phyloP scores from a whole-genome alignment of 2,329 filamentous ascomycete species.

The Fusarium vanettenii region DNA sequence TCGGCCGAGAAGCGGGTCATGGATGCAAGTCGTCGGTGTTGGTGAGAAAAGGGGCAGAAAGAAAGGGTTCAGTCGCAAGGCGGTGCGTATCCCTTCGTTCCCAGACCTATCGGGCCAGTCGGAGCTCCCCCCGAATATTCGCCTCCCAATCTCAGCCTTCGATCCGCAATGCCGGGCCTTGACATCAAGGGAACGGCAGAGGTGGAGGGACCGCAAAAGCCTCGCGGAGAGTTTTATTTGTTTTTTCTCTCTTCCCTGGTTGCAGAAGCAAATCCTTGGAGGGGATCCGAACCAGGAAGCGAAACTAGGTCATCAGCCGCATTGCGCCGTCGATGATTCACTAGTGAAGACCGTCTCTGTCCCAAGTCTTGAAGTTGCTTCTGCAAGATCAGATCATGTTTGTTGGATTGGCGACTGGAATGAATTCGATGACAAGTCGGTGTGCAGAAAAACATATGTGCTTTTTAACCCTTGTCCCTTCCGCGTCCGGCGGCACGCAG shows the following conservation, averaged over 20 bases:
- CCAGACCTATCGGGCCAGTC: neutral
- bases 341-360: neutral
- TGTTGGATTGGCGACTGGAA: neutral
- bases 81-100: neutral
- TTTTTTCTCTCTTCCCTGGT: slow-evolving; percentile 27
- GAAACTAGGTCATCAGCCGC: slow-evolving; percentile 1
- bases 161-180: neutral
- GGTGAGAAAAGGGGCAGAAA: neutral
- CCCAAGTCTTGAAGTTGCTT: slow-evolving; percentile 21
- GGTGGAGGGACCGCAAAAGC: neutral
- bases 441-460: neutral
- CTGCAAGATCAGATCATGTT: slow-evolving; percentile 27
- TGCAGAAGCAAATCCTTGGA: slow-evolving; percentile 1
- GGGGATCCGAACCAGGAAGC: neutral
- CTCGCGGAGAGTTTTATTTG: slow-evolving; percentile 11
- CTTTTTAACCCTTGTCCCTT: neutral
- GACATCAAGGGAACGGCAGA: neutral
- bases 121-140: neutral
- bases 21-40: neutral
- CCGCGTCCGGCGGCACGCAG: neutral
- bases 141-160: neutral
- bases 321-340: slow-evolving; percentile 3
- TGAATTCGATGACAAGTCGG: slow-evolving; percentile 4
- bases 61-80: neutral
- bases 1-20: slow-evolving; percentile 1